Evolutionary conservation across 768 basidiomycete genomes (phyloP).

Genomic region (Pleurotus ostreatus): DNA sequence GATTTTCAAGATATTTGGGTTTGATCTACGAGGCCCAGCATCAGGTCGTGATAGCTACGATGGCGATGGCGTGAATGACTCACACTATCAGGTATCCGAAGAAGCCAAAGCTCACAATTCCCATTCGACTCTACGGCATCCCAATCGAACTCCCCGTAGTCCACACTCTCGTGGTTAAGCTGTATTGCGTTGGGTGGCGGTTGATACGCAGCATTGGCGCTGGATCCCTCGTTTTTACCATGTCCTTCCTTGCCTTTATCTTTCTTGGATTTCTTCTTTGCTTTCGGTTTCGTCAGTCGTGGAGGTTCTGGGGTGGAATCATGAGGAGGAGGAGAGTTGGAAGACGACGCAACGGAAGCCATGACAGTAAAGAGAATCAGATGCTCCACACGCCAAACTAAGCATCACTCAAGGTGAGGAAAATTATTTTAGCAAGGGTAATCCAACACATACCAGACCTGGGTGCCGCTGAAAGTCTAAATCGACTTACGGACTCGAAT

Average conservation of each 20-base stretch:
- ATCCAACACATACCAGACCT: too few relatives aligned
- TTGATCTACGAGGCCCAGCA: constrained; percentile 45
- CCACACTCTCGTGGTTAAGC: constrained; percentile 37
- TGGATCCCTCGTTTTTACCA: constrained; percentile 49
- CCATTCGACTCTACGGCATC: constrained; percentile 50
- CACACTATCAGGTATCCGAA: constrained; percentile 67
- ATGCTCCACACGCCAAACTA: too few relatives aligned
- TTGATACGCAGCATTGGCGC: constrained; percentile 55
- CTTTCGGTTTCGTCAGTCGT: background rate
- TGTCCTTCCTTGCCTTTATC: too few relatives aligned
- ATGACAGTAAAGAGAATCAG: background rate
- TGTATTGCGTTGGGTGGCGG: constrained; percentile 51
- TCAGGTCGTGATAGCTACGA: constrained; percentile 6
- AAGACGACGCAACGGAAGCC: background rate
- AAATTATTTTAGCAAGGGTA: too few relatives aligned
- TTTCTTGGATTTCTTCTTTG: constrained; percentile 15
- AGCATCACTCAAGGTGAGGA: too few relatives aligned
- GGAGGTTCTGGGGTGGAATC: constrained; percentile 15
- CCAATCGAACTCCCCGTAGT: constrained; percentile 65
- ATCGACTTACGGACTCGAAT: too few relatives aligned
- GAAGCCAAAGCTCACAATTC: constrained; percentile 66
- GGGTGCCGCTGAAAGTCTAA: too few relatives aligned
- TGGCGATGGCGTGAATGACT: constrained; percentile 19
- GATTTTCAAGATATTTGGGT: constrained; percentile 53
- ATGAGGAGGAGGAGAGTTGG: background rate